These are phyloP conservation scores for Flaveria robusta DNA, from an alignment of 129 eudicot genomes.

Conservation along the genomic window DNA sequence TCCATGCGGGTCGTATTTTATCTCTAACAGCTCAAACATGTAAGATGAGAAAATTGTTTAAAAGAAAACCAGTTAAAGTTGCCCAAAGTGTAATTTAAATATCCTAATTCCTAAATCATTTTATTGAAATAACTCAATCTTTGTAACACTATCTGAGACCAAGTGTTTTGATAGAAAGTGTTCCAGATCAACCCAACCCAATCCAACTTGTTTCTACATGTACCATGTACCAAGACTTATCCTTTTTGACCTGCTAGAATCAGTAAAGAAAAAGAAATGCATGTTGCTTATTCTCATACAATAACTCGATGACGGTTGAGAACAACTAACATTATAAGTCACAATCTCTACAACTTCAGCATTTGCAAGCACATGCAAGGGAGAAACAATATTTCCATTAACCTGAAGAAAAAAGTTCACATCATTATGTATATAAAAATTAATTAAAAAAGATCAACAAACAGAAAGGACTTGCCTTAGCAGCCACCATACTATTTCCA, in stretches of 20 bases:
- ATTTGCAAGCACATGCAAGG: constrained; percentile 82
- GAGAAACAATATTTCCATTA: constrained; percentile 90
- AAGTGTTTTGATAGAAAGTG: neutral
- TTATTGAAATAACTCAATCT: neutral
- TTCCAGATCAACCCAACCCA: neutral
- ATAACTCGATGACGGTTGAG: constrained; percentile 4
- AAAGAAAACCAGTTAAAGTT: neutral
- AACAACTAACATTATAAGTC: constrained; percentile 70
- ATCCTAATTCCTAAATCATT: neutral
- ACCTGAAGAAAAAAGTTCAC: constrained; percentile 54
- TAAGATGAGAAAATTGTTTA: too few relatives aligned
- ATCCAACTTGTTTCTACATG: neutral
- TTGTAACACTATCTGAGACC: neutral
- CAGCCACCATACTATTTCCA: constrained; percentile 98
- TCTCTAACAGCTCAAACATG: neutral
- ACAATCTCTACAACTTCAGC: constrained; percentile 97
- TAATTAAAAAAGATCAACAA: constrained; percentile 6
- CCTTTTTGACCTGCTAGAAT: neutral
- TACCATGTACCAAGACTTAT: neutral
- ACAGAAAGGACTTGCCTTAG: constrained; percentile 58
- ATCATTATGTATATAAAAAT: neutral
- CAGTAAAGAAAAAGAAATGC: neutral
- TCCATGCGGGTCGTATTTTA: neutral
- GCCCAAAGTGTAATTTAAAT: neutral
- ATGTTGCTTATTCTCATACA: constrained; percentile 13